Evolutionary conservation across 768 basidiomycete genomes (phyloP).

Genomic region (Thelephora aurantiotincta): DNA sequence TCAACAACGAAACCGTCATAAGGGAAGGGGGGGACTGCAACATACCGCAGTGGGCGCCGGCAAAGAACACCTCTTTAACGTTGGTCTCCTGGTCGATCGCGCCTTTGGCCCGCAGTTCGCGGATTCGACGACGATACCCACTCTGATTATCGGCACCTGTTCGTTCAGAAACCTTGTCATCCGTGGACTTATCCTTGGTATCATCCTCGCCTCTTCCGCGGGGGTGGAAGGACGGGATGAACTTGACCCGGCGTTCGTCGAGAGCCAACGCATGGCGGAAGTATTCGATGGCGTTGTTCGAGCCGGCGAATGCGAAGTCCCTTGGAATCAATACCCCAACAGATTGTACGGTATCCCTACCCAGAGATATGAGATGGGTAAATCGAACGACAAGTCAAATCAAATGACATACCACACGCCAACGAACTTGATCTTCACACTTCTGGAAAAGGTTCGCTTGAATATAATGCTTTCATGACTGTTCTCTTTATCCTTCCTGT

Average conservation of each 20-base stretch:
- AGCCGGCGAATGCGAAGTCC: slow-evolving; percentile 38
- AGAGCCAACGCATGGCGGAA: slow-evolving; percentile 54
- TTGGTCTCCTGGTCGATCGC: slow-evolving; percentile 17
- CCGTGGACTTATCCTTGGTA: not conserved
- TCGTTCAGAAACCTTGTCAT: not conserved
- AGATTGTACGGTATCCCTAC: slow-evolving; percentile 56
- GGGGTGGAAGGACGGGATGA: slow-evolving; percentile 14
- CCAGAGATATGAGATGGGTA: not conserved
- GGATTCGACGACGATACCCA: slow-evolving; percentile 11
- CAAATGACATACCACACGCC: slow-evolving; percentile 29
- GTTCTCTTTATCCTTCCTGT: slow-evolving; percentile 6
- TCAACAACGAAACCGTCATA: not conserved
- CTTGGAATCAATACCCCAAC: slow-evolving; percentile 39
- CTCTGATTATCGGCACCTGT: slow-evolving; percentile 5
- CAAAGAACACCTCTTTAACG: slow-evolving; percentile 60
- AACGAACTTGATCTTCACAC: slow-evolving; percentile 32
- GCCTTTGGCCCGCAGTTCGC: slow-evolving; percentile 2
- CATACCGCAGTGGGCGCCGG: slow-evolving; percentile 28
- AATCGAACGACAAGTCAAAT: not conserved
- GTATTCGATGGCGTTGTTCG: slow-evolving; percentile 36
- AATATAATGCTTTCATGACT: slow-evolving; percentile 15
- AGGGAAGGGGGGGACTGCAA: slow-evolving; percentile 5
- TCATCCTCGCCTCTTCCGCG: slow-evolving; percentile 15
- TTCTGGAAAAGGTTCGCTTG: slow-evolving; percentile 31
- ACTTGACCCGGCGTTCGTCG: slow-evolving; percentile 49